phyloP scores from a whole-genome alignment of 495 filamentous ascomycete species.

The Hypoxylon cercidicola region DNA sequence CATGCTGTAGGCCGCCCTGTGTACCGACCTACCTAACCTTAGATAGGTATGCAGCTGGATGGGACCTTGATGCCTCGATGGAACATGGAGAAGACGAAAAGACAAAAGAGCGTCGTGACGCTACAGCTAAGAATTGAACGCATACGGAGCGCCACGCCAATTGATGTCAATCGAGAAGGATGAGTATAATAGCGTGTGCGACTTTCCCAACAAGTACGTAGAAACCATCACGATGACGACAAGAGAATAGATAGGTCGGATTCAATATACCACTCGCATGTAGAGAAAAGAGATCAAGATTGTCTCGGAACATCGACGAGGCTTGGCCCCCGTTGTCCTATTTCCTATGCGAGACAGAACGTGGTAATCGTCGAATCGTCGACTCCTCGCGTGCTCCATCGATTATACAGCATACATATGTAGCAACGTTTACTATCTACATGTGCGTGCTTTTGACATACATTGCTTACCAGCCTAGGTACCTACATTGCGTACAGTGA shows the following conservation, averaged over 20 bases:
- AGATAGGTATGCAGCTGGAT: constrained; percentile 6
- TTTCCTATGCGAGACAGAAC: constrained; percentile 41
- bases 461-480: neutral
- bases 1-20: neutral
- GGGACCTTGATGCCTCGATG: constrained; percentile 1
- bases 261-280: constrained; percentile 37
- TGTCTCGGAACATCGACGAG: constrained; percentile 31
- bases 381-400: constrained; percentile 30
- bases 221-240: constrained; percentile 36
- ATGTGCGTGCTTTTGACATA: constrained; percentile 25
- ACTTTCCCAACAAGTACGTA: constrained; percentile 16
- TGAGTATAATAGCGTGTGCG: constrained; percentile 28
- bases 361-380: constrained; percentile 33
- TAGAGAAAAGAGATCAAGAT: constrained; percentile 38
- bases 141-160: constrained; percentile 9
- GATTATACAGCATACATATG: constrained; percentile 1
- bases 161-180: constrained; percentile 14
- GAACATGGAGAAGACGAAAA: constrained; percentile 9
- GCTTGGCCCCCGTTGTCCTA: constrained; percentile 26
- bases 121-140: constrained; percentile 8
- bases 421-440: constrained; percentile 4
- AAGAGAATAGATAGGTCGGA: constrained; percentile 25
- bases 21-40: too few relatives aligned
- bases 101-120: neutral
- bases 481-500: neutral